These are phyloP conservation scores for Verticillium longisporum DNA, from an alignment of 2,329 filamentous ascomycete species.

Conservation along the genomic window DNA sequence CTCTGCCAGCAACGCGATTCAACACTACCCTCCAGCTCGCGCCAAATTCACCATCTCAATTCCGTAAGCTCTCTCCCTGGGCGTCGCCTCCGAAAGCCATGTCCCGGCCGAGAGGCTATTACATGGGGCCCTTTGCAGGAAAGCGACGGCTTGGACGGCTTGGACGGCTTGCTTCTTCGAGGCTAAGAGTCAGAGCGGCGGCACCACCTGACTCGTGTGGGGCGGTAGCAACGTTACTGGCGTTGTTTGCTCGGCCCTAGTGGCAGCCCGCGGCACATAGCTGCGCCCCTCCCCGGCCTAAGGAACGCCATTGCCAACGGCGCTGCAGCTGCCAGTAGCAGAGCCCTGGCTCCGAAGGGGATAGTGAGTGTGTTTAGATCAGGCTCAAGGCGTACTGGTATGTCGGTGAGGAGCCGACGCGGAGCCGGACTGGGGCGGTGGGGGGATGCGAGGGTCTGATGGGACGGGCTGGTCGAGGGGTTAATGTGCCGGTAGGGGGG, in stretches of 20 bases:
- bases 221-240: neutral
- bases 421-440: neutral
- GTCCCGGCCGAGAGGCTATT: neutral
- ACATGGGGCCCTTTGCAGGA: neutral
- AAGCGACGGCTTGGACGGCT: neutral
- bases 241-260: neutral
- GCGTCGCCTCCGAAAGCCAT: neutral
- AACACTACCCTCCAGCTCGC: no score
- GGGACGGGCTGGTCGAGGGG: neutral
- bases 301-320: neutral
- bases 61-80: no score
- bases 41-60: no score
- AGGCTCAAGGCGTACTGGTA: neutral
- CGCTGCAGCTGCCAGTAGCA: neutral
- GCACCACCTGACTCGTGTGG: neutral
- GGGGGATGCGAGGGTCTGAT: neutral
- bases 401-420: neutral
- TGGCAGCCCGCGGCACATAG: neutral
- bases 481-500: neutral
- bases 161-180: neutral
- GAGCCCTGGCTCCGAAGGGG: neutral
- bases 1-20: no score
- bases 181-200: neutral
- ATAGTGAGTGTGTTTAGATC: neutral
- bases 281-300: neutral